Conservation (phyloP, 257 asterid species). For the Linaria vulgaris region DNA sequence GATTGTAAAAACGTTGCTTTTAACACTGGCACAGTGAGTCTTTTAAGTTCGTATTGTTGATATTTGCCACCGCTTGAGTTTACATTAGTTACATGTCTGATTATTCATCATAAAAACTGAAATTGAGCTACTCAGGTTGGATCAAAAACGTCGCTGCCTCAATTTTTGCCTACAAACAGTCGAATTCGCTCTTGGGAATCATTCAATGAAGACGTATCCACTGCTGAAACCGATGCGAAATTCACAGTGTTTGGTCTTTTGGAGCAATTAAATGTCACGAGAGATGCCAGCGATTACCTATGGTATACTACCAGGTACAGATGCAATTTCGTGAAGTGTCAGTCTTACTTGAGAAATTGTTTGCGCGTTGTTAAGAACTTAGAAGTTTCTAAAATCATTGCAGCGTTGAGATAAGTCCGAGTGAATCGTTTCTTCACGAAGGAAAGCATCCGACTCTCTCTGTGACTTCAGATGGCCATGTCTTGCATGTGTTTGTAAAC, state of each 20-base stretch:
- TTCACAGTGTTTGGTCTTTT: slow-evolving; percentile 62
- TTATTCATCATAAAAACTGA: slow-evolving; percentile 11
- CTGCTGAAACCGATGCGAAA: slow-evolving; percentile 53
- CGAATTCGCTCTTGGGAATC: slow-evolving; percentile 65
- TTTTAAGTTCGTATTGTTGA: too few species aligned
- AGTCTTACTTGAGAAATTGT: not conserved
- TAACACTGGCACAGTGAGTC: slow-evolving; percentile 81
- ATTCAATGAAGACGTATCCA: slow-evolving; percentile 63
- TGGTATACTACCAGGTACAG: slow-evolving; percentile 92
- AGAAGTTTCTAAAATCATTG: slow-evolving; percentile 13
- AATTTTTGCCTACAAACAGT: slow-evolving; percentile 55
- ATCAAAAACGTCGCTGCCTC: slow-evolving; percentile 45
- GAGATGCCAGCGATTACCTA: slow-evolving; percentile 87
- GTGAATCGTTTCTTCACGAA: slow-evolving; percentile 66
- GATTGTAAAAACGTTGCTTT: slow-evolving; percentile 69
- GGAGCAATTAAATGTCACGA: slow-evolving; percentile 89
- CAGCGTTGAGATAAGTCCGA: slow-evolving; percentile 65
- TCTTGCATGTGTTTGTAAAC: slow-evolving; percentile 73
- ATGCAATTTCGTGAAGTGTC: not conserved
- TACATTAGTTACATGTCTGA: too few species aligned
- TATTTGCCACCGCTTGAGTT: too few species aligned
- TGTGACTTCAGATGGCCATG: slow-evolving; percentile 79
- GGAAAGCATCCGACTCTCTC: slow-evolving; percentile 54
- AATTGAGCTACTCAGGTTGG: slow-evolving; percentile 46
- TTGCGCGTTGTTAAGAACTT: not conserved